Evolutionary conservation across 1,284 basidiomycete species (phyloP), one percentile per base, ranked within the genome.

Genomic region (Jaminaea rosea): DNA sequence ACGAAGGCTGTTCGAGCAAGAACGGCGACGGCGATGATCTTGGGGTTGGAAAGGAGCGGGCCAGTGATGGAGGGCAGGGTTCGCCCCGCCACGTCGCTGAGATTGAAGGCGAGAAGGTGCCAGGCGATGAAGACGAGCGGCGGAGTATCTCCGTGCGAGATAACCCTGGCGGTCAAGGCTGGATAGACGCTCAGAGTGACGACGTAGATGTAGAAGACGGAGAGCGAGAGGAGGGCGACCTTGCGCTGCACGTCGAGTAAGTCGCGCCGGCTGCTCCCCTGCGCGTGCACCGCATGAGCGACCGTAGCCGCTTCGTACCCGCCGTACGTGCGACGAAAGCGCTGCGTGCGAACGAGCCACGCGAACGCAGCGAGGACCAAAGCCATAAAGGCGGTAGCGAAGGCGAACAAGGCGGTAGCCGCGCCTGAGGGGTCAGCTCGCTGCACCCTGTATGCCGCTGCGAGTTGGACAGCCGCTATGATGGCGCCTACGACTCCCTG

Each of bases 61-160:
- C n/a, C n/a, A 11, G 42, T 29, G 10, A 68, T 10, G 3, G 61
- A 56, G 4, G 67, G 67, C 31, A 68, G 36, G 7, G 58, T 56
- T 15, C 67, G 46, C 1, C 67, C 67, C 2, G 67, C 36, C 42
- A 70, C 28, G 34, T 70, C 67, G 1, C 58, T 56, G 2, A 55
- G 23, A 45, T 70, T 70, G 62, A 68, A 68, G 23, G 62, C 50
- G 46, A 70, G 45, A 28, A 67, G 68, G 55, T 70, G 67, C 49
- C 62, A 58, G 0, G 67, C 62, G 9, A 67, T 59, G 26, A 70
- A 70, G 15, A 68, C 50, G 52, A 67, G 61, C 10, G 65, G 62
- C 21, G 60, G 59, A 13, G 59, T 58, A 34, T 32, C 36, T 17
- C 44, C 7, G 2, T 26, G 21, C 21, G 19, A 23, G 32, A 24